Evolutionary conservation across 768 basidiomycete species (phyloP), one percentile per base, ranked within the genome.

Genomic region (Pleurotus giganteus): DNA sequence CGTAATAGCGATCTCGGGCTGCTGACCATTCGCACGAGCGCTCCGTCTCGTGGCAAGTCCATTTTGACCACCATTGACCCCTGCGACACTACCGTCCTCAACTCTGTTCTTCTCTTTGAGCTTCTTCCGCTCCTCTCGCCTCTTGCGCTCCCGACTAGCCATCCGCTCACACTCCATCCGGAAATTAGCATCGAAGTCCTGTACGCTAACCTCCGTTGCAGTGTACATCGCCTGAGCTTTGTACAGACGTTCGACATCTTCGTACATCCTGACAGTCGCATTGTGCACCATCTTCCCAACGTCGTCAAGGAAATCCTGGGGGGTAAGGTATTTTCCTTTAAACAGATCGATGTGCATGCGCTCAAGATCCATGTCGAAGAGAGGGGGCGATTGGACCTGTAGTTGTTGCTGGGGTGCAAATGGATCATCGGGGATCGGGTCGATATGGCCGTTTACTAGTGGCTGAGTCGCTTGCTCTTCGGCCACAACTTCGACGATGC

Each of bases 311-410:
- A 99, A 97, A 53, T 91, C 87, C 54, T 86, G 83, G 0, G 92
- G 89, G 0, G 92, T 93, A 26, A 92, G 82, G 66, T 98, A 99
- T 36, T 85, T 83, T 36, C 85, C 85, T 65, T 83, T 86, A 75
- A 91, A 93, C 19, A 99, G 76, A 53, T 91, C 85, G 21, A 77
- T 74, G 61, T 95, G 90, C 83, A 99, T 93, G 58, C 81, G 84
- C 63, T 98, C 97, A 32, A 98, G 76, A 67, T 98, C 94, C 79
- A 98, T 87, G 63, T 95, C 85, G 65, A 83, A 91, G 15, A 94
- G 72, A 6, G 74, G 75, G 7, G 82, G 83, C 13, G 63, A 67
- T 15, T 72, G 73, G 7, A 74, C 71, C 24, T 70, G 66, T 41
- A 69, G 65, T 61, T 74, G 76, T 43, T 68, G 74, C 37, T 63